Base-by-base conservation (phyloP, 176 grass and related monocot species). In the Puccinellia tenuiflora region DNA sequence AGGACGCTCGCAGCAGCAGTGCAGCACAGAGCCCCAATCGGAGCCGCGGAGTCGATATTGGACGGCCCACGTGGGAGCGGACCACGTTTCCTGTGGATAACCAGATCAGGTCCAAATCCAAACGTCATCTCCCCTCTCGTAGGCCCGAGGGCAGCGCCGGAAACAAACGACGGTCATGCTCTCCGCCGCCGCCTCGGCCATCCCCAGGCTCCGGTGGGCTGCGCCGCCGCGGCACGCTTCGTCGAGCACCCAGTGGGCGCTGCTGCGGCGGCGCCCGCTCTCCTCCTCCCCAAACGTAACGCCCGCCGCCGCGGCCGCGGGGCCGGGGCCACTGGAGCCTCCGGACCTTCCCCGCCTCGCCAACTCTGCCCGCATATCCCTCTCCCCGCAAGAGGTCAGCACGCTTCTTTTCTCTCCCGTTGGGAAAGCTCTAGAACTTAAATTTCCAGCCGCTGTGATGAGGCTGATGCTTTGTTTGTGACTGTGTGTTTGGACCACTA, bases 321-420 rank as follows among this genome's bases (percentile, higher is more conserved):
- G 76, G 81, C 5, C 72, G 11, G 92, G 83, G 3, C 25, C 85
- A 56, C 84, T 95, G 68, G 88, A 94, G 50, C 79, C 90, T 26
- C 90, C 92, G 31, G 95, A 98, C 76, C 79, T 98, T 18, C 61
- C 88, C 52, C 86, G 81, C 79, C 92, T 98, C 15, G 95, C 92
- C 29, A 75, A 81, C 15, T 83, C 92, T 3, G 92, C 92, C 7
- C 95, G 95, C 62, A 93, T 98, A 89, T 91, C 95, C 7, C 88
- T 98, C 77, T 89, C 92, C 20, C 81, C 71, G 10, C 45, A 88
- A 64, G 90, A 98, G 90, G 95, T 89, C 52, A 61, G 78, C 48
- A 0, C 24, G 0, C n/a, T 25, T 69, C 1, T 45, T n/a, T 51
- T 0, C 3, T 75, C 14, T 34, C 22, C 22, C 40, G 3, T 9